Evolutionary conservation across 108 stramenopile species (phyloP).

Genomic region (Skeletonema marinoi): DNA sequence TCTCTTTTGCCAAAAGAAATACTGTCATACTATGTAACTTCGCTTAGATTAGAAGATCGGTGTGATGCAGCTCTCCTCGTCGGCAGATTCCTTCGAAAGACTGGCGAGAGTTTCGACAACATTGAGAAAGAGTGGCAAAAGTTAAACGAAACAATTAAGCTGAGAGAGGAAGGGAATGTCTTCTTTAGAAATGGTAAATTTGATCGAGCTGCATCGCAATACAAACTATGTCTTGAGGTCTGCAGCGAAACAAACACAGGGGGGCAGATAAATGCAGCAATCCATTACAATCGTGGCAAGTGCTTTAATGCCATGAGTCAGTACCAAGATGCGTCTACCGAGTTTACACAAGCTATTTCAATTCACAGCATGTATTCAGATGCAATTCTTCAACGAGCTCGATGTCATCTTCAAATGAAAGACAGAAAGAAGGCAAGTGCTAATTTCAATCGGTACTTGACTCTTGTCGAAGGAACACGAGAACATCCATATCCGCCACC

Average conservation of each 20-base stretch:
- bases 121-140: conserved; percentile 15
- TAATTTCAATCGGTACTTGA: conserved; percentile 35
- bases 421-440: conserved; percentile 17
- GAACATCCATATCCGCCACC: conserved; percentile 23
- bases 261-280: conserved; percentile 45
- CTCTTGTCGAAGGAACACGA: conserved; percentile 24
- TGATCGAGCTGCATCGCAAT: conserved; percentile 35
- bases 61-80: conserved; percentile 19
- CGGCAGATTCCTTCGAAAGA: conserved; percentile 9
- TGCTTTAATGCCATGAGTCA: conserved; percentile 44
- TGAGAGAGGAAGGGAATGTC: conserved; percentile 47
- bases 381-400: conserved; percentile 43
- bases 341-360: conserved; percentile 43
- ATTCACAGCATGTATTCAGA: conserved; percentile 51
- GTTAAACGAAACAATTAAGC: conserved; percentile 28
- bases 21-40: conserved; percentile 29
- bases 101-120: neutral
- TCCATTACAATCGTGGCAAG: conserved; percentile 54
- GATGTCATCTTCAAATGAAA: conserved; percentile 41
- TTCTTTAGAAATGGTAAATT: conserved; percentile 43
- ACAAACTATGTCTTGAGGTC: conserved; percentile 36
- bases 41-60: conserved; percentile 46
- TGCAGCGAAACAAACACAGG: conserved; percentile 14
- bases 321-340: conserved; percentile 42
- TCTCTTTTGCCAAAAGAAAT: conserved; percentile 31